Conservation (phyloP, 1,284 basidiomycete genomes). For the Tilletia setariae region DNA sequence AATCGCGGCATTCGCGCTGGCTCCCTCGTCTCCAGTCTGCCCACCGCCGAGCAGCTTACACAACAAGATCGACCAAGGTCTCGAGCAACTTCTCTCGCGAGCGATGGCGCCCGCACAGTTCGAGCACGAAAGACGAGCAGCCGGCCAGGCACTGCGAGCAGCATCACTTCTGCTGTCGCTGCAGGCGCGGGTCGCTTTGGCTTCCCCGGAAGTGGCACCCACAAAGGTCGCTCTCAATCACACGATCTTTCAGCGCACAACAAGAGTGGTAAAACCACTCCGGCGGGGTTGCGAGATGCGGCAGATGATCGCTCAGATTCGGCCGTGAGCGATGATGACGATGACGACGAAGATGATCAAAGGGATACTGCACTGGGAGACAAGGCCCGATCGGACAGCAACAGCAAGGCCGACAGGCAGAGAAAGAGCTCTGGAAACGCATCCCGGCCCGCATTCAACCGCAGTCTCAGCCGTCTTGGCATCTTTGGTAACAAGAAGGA, state of each 20-base stretch:
- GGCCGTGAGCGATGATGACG: not conserved
- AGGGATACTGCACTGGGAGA: too few relatives aligned
- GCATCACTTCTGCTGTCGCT: slow-evolving; percentile 2
- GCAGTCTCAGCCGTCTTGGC: slow-evolving; percentile 1
- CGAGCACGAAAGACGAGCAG: not conserved
- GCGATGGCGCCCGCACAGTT: not conserved
- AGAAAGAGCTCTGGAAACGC: not conserved
- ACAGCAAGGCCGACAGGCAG: not conserved
- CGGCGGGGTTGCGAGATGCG: not conserved
- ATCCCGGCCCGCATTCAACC: not conserved
- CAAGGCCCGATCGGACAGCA: not conserved
- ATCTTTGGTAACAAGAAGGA: slow-evolving; percentile 7
- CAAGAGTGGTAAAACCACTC: not conserved
- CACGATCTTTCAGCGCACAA: not conserved
- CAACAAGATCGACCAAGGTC: not conserved
- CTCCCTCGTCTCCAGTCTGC: not conserved
- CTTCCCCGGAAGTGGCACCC: not conserved
- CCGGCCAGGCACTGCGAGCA: slow-evolving; percentile 6
- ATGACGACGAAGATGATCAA: not conserved
- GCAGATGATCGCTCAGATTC: not conserved
- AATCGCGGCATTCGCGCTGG: slow-evolving; percentile 6
- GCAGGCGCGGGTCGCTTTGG: slow-evolving; percentile 7
- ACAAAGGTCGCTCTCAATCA: not conserved
- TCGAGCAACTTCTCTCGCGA: not conserved
- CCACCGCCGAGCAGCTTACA: not conserved